Base-by-base conservation (phyloP, 2,329 filamentous ascomycete genomes). In the Pseudogymnoascus sp. region DNA sequence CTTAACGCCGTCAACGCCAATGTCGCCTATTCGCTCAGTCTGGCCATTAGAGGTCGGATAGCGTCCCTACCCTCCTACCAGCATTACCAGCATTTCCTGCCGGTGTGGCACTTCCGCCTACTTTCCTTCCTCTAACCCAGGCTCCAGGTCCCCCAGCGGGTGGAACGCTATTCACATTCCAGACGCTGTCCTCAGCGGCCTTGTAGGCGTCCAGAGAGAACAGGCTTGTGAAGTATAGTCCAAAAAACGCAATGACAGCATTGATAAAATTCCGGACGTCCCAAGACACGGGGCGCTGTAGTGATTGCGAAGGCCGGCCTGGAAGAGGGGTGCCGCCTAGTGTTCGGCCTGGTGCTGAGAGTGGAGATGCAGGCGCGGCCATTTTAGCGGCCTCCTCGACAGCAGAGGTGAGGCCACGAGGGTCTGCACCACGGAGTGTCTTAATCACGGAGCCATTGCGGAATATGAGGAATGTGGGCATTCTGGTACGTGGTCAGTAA, bases 401-500 rank as follows among this genome's bases (percentile, higher is more conserved):
- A 24, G 90, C 90, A 63, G 86, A 82, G 37, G 86, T 88, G 47
- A 99, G 85, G 61, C 86, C 87, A 10, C 86, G 81, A 1, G 87
- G 84, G 77, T 96, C 90, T 35, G 93, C 92, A 70, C 95, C 95
- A 71, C 84, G 83, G 72, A 96, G 86, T 33, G 89, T 92, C 68
- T 90, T 83, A 72, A 90, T 82, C 70, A 88, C 85, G 67, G 82
- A 80, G 70, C 88, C 87, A 73, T 85, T 86, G 77, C 90, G 88
- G 81, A 91, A 93, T 76, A 97, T 86, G 74, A 97, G 84, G 78
- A 99, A 97, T 61, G 95, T 97, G 5, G 95, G 95, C 86, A 96
- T 93, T 67, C 82, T 83, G 19, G 14, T 24, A 8, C 19, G 5
- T 26, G 29, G 24, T 60, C 53, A 61, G 50, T 37, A 64, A 61